Evolutionary conservation across 805 yeast genomes (phyloP).

Genomic region (Kodamaea kaohsiungensis): DNA sequence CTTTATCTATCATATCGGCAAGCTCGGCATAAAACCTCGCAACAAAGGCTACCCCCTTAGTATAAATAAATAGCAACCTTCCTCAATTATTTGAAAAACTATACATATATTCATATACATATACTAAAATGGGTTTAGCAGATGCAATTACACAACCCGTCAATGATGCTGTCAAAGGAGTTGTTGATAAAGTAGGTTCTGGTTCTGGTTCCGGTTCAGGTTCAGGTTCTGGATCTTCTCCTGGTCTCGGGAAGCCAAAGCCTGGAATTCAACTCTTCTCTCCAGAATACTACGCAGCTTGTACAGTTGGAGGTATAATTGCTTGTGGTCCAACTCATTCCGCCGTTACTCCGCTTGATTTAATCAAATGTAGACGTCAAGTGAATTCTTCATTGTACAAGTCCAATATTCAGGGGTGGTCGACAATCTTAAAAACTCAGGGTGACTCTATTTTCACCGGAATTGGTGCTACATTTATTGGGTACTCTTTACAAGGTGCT

Average conservation of each 20-base stretch:
- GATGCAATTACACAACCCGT: conserved; percentile 34
- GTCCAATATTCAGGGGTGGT: conserved; percentile 83
- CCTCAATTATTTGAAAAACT: neutral
- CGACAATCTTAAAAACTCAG: conserved; percentile 65
- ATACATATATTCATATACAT: neutral
- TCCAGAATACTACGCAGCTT: conserved; percentile 65
- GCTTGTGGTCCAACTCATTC: conserved; percentile 99
- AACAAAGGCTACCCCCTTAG: neutral
- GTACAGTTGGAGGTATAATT: conserved; percentile 74
- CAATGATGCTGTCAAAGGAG: conserved; percentile 25
- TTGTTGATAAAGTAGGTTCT: conserved; percentile 13
- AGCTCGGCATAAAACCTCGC: neutral
- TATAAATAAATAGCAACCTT: conserved; percentile 3
- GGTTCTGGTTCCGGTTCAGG: conserved; percentile 6
- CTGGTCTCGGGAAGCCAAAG: neutral
- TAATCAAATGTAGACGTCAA: conserved; percentile 92
- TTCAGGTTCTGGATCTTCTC: neutral
- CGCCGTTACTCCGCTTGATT: conserved; percentile 87
- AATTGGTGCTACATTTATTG: conserved; percentile 87
- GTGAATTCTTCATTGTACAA: conserved; percentile 73
- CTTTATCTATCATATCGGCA: neutral
- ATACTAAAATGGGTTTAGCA: conserved; percentile 17
- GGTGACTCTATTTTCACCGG: conserved; percentile 88
- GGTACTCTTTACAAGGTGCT: conserved; percentile 95
- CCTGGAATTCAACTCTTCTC: conserved; percentile 52